Percentiles rank a stretch among this genome's conserved stretches.
Conservation (phyloP, 495 filamentous ascomycete species). For the Neohortaea acidophila region DNA sequence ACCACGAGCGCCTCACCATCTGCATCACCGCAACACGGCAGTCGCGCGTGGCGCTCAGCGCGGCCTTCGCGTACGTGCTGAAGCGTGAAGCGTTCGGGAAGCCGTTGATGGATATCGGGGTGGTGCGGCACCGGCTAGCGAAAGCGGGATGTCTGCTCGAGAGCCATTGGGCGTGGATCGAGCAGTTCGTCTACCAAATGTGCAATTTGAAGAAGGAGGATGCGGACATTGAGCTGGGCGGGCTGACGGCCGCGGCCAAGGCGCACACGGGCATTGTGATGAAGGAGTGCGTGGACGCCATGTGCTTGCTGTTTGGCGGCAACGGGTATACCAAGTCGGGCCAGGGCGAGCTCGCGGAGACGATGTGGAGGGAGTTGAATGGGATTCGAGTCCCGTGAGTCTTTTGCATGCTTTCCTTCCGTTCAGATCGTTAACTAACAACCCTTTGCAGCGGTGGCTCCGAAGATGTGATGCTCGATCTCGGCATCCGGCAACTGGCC, state of each 20-base stretch:
- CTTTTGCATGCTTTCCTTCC: too few relatives aligned
- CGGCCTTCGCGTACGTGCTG: conserved; percentile 53
- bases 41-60: conserved; percentile 46
- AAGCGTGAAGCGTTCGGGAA: conserved; percentile 65
- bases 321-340: conserved; percentile 55
- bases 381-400: conserved; percentile 12
- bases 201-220: conserved; percentile 44
- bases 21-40: conserved; percentile 46
- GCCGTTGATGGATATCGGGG: conserved; percentile 54
- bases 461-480: conserved; percentile 62
- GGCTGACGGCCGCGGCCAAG: conserved; percentile 54
- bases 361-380: conserved; percentile 28
- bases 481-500: conserved; percentile 54
- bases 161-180: conserved; percentile 56
- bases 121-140: conserved; percentile 56
- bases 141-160: conserved; percentile 56
- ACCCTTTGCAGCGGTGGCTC: conserved; percentile 48
- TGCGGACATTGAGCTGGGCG: conserved; percentile 50
- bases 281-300: conserved; percentile 47
- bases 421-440: conserved; percentile 45
- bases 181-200: conserved; percentile 60
- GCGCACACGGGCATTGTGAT: conserved; percentile 55
- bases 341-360: conserved; percentile 54
- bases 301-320: conserved; percentile 56
- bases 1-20: conserved; percentile 59